Base-by-base conservation (phyloP, 2,329 filamentous ascomycete genomes). In the Colletotrichum sidae region DNA sequence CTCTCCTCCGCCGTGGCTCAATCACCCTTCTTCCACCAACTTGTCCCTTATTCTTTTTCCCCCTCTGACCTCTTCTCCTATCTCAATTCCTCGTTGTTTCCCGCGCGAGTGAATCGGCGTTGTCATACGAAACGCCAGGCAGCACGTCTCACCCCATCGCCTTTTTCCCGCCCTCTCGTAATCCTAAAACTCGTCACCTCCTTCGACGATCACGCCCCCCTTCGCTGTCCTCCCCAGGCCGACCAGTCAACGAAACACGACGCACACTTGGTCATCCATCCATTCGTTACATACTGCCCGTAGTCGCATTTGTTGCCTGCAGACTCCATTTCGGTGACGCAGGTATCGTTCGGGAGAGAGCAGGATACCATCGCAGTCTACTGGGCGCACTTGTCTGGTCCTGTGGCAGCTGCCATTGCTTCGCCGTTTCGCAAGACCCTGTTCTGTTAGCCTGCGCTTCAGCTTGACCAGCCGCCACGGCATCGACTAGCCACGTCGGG, bases 111-210 rank as follows among this genome's bases (percentile, higher is more conserved):
- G 59, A 64, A 38, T 45, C 45, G 47, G 59, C 65, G 60, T 67
- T 65, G 54, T 67, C 49, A 37, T 55, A 65, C 64, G 54, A 58
- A 65, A 60, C 54, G 54, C 50, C 64, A 65, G 64, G 52, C 64
- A 67, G 45, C 60, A 59, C 54, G 41, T 42, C 46, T 45, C 49
- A 54, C 57, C 25, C 57, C 39, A 38, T 67, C 60, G 60, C 50
- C 60, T 50, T 50, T 58, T 59, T 54, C 39, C 51, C 44, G 25
- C 57, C 57, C 41, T 57, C 60, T 58, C 57, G 63, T 65, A 65
- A 65, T 65, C 62, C 58, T 65, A 65, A 65, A 56, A 37, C 52
- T 63, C 63, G 63, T 65, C 63, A 56, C 39, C 63, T 56, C 58
- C 47, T 65, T 62, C 15, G 63, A 62, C 58, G 58, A 65, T 62